phyloP scores from a whole-genome alignment of 345 rosid genomes.

The Eucalyptus leucophloia region DNA sequence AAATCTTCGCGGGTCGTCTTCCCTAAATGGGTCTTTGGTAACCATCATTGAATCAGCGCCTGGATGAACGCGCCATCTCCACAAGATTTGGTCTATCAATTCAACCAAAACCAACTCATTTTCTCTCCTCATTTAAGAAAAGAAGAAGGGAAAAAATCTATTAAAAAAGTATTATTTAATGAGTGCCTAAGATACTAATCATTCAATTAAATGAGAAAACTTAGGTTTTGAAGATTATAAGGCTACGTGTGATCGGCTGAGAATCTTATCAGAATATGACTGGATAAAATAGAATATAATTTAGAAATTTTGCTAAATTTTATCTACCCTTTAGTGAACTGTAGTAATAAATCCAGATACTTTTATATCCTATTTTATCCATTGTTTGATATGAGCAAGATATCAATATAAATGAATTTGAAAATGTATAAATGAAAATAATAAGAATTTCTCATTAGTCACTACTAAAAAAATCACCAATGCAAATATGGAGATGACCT shows the following conservation, averaged over 20 bases:
- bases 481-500: not conserved
- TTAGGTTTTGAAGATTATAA: not conserved
- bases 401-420: no score
- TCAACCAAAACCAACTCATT: not conserved
- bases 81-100: not conserved
- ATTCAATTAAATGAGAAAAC: not conserved
- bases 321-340: not conserved
- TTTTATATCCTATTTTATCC: not conserved
- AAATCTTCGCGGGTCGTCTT: not conserved
- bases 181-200: not conserved
- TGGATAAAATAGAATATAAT: no score
- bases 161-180: not conserved
- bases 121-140: not conserved
- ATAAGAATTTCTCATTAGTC: not conserved
- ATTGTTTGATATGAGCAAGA: not conserved
- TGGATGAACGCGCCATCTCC: not conserved
- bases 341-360: accelerated
- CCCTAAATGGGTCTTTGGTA: not conserved
- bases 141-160: not conserved
- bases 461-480: no score
- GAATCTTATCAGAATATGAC: accelerated
- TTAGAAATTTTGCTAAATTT: no score
- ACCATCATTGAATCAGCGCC: not conserved
- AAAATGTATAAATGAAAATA: no score
- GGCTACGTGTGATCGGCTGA: accelerated